These are phyloP conservation scores for Pythium phragmiticola DNA, from an alignment of 352 stramenopile species.

Conservation along the genomic window DNA sequence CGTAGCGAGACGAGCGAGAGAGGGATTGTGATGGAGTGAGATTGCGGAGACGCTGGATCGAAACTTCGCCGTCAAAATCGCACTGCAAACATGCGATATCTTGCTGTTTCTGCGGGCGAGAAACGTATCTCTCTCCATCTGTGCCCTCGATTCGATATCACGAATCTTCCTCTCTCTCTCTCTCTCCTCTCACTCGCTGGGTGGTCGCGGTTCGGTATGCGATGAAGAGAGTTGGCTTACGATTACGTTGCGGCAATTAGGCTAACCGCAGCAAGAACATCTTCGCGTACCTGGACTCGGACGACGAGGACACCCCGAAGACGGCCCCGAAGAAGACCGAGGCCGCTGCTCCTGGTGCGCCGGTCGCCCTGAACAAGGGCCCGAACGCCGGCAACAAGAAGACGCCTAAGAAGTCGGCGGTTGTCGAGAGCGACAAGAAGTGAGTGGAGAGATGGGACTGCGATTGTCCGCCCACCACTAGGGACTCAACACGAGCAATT, in stretches of 20 bases:
- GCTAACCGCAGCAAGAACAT: slow-evolving; percentile 43
- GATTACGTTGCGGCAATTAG: slow-evolving; percentile 10
- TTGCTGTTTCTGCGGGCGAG: background rate
- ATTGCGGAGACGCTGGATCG: background rate
- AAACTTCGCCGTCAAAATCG: slow-evolving; percentile 12
- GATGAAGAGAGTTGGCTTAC: background rate
- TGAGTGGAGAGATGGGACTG: slow-evolving; percentile 9
- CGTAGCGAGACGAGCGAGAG: background rate
- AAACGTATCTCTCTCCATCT: background rate
- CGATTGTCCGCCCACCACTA: background rate
- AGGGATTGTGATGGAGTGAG: background rate
- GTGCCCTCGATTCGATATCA: background rate
- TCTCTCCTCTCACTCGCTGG: background rate
- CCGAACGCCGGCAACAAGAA: slow-evolving; percentile 84
- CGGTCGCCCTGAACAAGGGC: slow-evolving; percentile 76
- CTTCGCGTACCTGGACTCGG: slow-evolving; percentile 43
- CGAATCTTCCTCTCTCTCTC: background rate
- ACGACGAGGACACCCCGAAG: slow-evolving; percentile 42
- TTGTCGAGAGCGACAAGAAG: slow-evolving; percentile 42
- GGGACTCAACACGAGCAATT: background rate
- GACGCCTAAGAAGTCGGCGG: slow-evolving; percentile 51
- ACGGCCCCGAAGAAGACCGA: slow-evolving; percentile 45
- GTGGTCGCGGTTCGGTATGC: background rate
- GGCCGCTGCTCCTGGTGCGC: slow-evolving; percentile 41
- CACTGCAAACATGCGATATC: slow-evolving; percentile 10